These are phyloP conservation scores for Sherardia arvensis DNA, from an alignment of 257 asterid species.

Conservation along the genomic window DNA sequence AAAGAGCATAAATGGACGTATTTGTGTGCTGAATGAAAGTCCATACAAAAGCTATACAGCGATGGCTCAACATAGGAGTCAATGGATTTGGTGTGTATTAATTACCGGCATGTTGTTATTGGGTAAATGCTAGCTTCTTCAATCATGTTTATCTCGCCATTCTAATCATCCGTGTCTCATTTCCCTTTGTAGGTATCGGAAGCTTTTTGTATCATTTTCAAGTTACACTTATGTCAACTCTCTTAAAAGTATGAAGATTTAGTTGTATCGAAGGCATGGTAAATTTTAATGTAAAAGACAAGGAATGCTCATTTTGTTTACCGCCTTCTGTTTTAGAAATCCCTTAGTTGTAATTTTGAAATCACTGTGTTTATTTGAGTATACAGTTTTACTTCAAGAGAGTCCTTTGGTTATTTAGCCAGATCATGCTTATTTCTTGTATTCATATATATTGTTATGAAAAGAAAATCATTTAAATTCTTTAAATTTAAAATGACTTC, in stretches of 20 bases:
- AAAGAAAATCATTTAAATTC: no score
- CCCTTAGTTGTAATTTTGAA: no score
- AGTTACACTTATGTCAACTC: conserved; percentile 77
- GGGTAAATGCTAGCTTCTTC: not conserved
- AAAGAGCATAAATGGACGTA: conserved; percentile 18
- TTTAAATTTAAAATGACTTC: not conserved
- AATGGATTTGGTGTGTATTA: conserved; percentile 67
- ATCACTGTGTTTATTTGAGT: not conserved
- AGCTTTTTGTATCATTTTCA: conserved; percentile 75
- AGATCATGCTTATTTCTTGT: no score
- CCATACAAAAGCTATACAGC: conserved; percentile 60
- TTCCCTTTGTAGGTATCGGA: conserved; percentile 63
- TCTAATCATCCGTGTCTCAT: conserved; percentile 1
- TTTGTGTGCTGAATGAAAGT: conserved; percentile 56
- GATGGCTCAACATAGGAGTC: conserved; percentile 89
- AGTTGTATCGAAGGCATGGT: not conserved
- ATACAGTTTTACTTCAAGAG: not conserved
- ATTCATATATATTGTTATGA: no score
- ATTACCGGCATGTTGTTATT: not conserved
- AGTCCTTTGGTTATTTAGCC: not conserved
- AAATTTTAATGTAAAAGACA: not conserved
- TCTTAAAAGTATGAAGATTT: conserved; percentile 33
- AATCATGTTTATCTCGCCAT: not conserved
- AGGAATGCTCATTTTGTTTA: not conserved
- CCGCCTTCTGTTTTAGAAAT: not conserved